Conservation (phyloP, 2,329 filamentous ascomycete genomes). For the Colletotrichum sp. region DNA sequence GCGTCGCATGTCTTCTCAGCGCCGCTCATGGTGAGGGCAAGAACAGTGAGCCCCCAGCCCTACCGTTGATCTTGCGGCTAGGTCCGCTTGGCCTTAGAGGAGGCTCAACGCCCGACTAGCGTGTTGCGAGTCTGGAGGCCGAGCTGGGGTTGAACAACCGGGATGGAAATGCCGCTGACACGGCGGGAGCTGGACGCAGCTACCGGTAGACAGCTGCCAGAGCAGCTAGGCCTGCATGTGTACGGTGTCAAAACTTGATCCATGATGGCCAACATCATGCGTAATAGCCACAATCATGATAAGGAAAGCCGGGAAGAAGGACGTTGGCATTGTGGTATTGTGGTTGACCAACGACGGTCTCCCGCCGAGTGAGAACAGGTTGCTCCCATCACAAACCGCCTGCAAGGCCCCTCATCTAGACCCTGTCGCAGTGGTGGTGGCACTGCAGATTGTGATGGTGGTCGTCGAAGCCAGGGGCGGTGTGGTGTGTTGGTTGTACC, state of each 20-base stretch:
- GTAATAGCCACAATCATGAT: background rate
- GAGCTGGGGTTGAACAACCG: background rate
- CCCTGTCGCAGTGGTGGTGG: background rate
- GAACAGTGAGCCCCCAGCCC: background rate
- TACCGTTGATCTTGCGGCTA: background rate
- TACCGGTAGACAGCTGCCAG: background rate
- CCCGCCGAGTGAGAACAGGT: background rate
- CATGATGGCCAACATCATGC: background rate
- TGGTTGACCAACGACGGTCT: background rate
- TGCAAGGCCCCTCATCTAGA: background rate
- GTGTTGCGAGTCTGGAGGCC: background rate
- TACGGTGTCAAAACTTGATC: background rate
- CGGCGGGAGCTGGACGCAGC: background rate
- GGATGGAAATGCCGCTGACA: background rate
- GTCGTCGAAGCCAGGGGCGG: background rate
- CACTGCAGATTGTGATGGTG: background rate
- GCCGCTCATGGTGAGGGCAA: background rate
- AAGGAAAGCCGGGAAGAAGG: background rate
- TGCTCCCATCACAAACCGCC: background rate
- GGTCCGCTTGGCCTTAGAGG: background rate
- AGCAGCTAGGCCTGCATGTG: background rate
- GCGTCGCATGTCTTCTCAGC: background rate
- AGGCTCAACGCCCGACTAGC: constrained; percentile 10
- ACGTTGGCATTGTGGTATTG: background rate
- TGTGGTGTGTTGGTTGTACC: background rate